Conservation (phyloP, 1,139 yeast genomes). For the Debaryomyces subglobosus region DNA sequence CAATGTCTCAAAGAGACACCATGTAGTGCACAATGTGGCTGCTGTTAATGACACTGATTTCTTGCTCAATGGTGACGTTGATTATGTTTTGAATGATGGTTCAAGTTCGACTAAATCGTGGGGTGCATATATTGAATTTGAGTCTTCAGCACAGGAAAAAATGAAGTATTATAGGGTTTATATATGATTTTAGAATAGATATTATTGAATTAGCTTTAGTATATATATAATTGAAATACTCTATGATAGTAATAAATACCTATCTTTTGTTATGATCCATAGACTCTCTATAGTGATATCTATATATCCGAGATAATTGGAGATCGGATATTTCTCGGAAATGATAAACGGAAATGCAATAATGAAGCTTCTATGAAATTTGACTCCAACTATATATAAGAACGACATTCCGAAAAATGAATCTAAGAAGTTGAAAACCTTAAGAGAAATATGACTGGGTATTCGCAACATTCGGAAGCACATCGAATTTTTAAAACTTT, state of each 20-base stretch:
- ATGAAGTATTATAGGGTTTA: slow-evolving; percentile 26
- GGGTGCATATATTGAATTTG: slow-evolving; percentile 22
- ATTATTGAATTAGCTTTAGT: background rate
- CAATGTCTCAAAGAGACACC: slow-evolving; percentile 17
- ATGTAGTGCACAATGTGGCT: slow-evolving; percentile 24
- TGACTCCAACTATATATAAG: background rate
- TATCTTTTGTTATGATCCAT: too few species aligned
- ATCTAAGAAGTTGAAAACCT: background rate
- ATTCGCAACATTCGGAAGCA: slow-evolving; percentile 20
- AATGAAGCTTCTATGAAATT: background rate
- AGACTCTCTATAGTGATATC: background rate
- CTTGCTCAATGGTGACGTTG: slow-evolving; percentile 25
- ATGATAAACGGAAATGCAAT: background rate
- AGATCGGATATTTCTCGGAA: background rate
- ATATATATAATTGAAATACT: background rate
- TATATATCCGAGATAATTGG: background rate
- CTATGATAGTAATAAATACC: background rate
- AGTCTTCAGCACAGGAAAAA: slow-evolving; percentile 11
- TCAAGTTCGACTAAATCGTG: slow-evolving; percentile 20
- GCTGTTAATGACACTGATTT: slow-evolving; percentile 13
- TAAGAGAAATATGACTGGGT: background rate
- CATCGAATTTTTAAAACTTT: slow-evolving; percentile 20
- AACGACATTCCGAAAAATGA: background rate
- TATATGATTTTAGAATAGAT: slow-evolving; percentile 14
- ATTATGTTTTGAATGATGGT: slow-evolving; percentile 23